phyloP scores from a whole-genome alignment of 805 yeast species.

The Candida golubevii region DNA sequence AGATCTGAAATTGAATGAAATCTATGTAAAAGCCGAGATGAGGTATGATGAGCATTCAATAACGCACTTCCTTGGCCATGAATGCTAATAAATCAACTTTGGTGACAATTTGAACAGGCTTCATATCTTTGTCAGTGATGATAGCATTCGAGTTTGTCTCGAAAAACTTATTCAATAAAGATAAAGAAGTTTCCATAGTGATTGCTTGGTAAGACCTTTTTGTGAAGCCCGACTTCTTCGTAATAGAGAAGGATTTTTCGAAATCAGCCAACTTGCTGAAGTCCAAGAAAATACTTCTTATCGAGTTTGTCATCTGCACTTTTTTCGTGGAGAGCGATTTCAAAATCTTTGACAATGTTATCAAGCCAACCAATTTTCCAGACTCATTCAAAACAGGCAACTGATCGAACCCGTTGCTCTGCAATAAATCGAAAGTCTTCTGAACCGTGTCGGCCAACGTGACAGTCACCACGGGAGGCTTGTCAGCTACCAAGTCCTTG shows the following conservation, averaged over 20 bases:
- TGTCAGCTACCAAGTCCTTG: slow-evolving; percentile 53
- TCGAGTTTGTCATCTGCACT: slow-evolving; percentile 51
- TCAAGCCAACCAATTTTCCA: slow-evolving; percentile 68
- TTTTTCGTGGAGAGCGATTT: slow-evolving; percentile 61
- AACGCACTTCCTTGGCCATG: slow-evolving; percentile 33
- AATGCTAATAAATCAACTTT: slow-evolving; percentile 74
- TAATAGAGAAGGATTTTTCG: slow-evolving; percentile 59
- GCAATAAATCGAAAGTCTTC: slow-evolving; percentile 64
- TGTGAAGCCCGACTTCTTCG: slow-evolving; percentile 50
- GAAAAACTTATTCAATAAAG: slow-evolving; percentile 70
- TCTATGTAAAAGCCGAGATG: too few relatives aligned
- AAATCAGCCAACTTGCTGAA: slow-evolving; percentile 68
- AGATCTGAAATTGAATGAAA: background rate
- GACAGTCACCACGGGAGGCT: slow-evolving; percentile 79
- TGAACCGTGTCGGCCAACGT: slow-evolving; percentile 54
- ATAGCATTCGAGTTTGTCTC: slow-evolving; percentile 83
- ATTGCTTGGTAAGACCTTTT: slow-evolving; percentile 66
- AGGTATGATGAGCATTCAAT: background rate
- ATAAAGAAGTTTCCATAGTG: slow-evolving; percentile 59
- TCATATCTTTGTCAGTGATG: slow-evolving; percentile 65
- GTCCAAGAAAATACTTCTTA: slow-evolving; percentile 61
- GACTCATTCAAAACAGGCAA: slow-evolving; percentile 64
- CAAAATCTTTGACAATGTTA: slow-evolving; percentile 69
- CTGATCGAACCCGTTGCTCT: slow-evolving; percentile 78
- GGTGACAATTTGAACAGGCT: slow-evolving; percentile 80